A percentile compares a stretch with the other conserved stretches of the same genome.
phyloP scores from a whole-genome alignment of 2,329 filamentous ascomycete species.

The Diaporthe eres region DNA sequence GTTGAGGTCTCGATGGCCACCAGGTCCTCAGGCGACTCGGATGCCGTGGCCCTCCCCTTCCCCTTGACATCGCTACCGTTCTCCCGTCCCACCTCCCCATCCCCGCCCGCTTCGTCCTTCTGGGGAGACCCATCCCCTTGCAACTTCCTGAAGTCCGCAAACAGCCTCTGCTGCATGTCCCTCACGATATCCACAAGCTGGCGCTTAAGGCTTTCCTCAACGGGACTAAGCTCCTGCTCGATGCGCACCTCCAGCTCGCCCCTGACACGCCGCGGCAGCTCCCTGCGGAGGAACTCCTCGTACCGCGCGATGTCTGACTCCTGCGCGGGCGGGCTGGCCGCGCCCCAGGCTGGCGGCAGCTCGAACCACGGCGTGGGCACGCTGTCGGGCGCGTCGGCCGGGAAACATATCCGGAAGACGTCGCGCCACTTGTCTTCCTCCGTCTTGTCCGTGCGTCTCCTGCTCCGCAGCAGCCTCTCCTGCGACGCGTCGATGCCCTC shows the following conservation, averaged over 20 bases:
- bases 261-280: slow-evolving; percentile 41
- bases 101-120: background rate
- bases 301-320: slow-evolving; percentile 37
- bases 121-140: background rate
- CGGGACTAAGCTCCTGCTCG: slow-evolving; percentile 36
- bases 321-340: background rate
- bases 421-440: slow-evolving; percentile 43
- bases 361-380: slow-evolving; percentile 42
- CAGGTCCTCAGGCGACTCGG: background rate
- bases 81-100: too few species aligned
- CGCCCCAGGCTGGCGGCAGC: slow-evolving; percentile 6
- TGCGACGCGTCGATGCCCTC: slow-evolving; percentile 40
- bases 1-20: background rate
- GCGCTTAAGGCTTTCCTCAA: slow-evolving; percentile 40
- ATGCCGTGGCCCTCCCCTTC: slow-evolving; percentile 1
- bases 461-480: slow-evolving; percentile 35
- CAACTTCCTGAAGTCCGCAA: slow-evolving; percentile 38
- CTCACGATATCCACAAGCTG: slow-evolving; percentile 43
- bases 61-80: background rate
- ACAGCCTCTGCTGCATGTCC: slow-evolving; percentile 40
- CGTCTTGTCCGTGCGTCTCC: slow-evolving; percentile 36
- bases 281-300: slow-evolving; percentile 39
- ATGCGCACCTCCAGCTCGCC: slow-evolving; percentile 41
- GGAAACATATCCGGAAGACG: slow-evolving; percentile 42
- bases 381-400: slow-evolving; percentile 31